A percentile compares a stretch with the other conserved stretches of the same genome.
Evolutionary conservation across 257 asterid species (phyloP).

Genomic region (Solanum bulbocastanum): DNA sequence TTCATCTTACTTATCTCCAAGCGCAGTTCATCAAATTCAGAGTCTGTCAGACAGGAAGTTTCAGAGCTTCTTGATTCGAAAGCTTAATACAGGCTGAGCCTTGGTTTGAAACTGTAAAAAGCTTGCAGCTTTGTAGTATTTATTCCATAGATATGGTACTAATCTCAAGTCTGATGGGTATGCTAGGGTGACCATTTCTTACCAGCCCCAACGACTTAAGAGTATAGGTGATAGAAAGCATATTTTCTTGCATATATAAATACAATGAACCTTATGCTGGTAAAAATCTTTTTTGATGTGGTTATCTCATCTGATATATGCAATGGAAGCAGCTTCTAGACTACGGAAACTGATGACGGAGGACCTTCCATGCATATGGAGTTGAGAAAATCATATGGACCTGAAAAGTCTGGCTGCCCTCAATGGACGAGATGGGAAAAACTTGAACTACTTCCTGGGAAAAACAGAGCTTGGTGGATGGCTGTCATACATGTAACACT

Average conservation of each 20-base stretch:
- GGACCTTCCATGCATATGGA: slow-evolving; percentile 70
- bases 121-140: no score
- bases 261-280: background rate
- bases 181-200: slow-evolving; percentile 63
- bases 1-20: no score
- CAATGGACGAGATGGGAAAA: slow-evolving; percentile 40
- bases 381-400: slow-evolving; percentile 56
- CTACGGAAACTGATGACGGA: slow-evolving; percentile 69
- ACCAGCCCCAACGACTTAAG: slow-evolving; percentile 47
- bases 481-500: no score
- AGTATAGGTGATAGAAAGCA: slow-evolving; percentile 43
- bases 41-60: no score
- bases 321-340: slow-evolving; percentile 66
- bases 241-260: background rate
- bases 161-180: no score
- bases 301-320: slow-evolving; percentile 47
- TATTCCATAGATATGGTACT: no score
- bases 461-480: slow-evolving; percentile 57
- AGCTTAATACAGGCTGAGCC: no score
- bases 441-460: slow-evolving; percentile 41
- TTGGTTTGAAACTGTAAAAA: no score
- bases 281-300: slow-evolving; percentile 3
- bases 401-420: slow-evolving; percentile 37
- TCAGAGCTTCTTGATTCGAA: no score
- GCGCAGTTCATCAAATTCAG: no score